These are phyloP conservation scores for Ilyonectria mors-panacis DNA, from an alignment of 2,329 filamentous ascomycete species.

Conservation along the genomic window DNA sequence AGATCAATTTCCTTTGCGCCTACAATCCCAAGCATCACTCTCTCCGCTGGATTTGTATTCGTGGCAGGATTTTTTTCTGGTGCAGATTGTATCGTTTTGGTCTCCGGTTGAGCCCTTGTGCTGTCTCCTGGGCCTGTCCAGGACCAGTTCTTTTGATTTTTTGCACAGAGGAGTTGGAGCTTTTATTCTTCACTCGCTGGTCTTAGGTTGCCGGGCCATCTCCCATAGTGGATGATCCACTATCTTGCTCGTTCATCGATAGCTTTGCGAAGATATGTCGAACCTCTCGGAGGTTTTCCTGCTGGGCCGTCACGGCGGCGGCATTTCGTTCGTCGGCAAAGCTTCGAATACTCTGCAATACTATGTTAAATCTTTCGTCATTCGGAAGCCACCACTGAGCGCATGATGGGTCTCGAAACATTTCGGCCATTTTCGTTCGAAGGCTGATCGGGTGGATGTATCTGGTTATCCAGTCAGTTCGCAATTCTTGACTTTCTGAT, in stretches of 20 bases:
- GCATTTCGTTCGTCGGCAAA: slow-evolving; percentile 85
- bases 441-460: slow-evolving; percentile 86
- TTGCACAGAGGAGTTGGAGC: slow-evolving; percentile 2
- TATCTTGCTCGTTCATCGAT: slow-evolving; percentile 48
- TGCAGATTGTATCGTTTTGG: background rate
- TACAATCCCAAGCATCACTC: background rate
- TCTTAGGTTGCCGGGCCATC: background rate
- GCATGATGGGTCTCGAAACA: slow-evolving; percentile 81
- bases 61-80: background rate
- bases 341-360: slow-evolving; percentile 82
- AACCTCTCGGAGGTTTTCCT: slow-evolving; percentile 81
- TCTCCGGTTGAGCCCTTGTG: background rate
- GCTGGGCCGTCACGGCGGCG: slow-evolving; percentile 68
- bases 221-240: slow-evolving; percentile 23
- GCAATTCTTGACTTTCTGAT: background rate
- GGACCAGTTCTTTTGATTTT: slow-evolving; percentile 23
- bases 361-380: slow-evolving; percentile 80
- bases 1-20: background rate
- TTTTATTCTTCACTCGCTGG: background rate
- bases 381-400: slow-evolving; percentile 92
- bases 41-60: background rate
- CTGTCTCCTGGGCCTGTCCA: background rate
- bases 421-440: slow-evolving; percentile 80
- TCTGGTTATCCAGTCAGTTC: slow-evolving; percentile 61
- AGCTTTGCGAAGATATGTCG: slow-evolving; percentile 80